Evolutionary conservation across 805 yeast species (phyloP), one percentile per base, ranked within the genome.

Genomic region (Wickerhamiella lipophila): DNA sequence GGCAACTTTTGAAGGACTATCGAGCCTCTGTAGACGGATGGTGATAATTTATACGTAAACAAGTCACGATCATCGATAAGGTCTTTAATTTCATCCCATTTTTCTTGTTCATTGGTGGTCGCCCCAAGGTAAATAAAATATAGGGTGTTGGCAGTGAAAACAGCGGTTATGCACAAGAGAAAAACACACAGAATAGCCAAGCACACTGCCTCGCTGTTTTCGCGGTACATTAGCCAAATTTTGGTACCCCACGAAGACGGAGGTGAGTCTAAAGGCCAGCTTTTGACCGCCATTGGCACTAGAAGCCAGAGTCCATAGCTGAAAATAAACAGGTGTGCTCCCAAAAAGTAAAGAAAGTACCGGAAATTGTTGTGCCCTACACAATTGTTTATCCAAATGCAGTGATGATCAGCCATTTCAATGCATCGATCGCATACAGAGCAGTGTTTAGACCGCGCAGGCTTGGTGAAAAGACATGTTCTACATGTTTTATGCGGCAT

Each of bases 41-140:
- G 50, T 2, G 56, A 53, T 19, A 53, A 61, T 8, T 52, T 52
- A 50, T 58, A 67, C 26, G 54, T 50, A 41, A 57, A 66, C 6
- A 78, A 59, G 25, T 56, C 59, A 0, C 71, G 71, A 11, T 68
- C 67, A 8, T 67, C 56, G 46, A 75, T 62, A 50, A 77, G 66
- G 44, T 74, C 72, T 49, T 78, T 78, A 12, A 83, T 69, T 3
- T 71, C 76, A 16, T 67, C 74, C 94, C 94, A 83, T 58, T 83
- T 83, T 46, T 70, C 77, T 15, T 74, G 66, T 62, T 83, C 94
- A 57, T 80, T 81, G 3, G 88, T 80, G 11, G 92, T 82, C 60
- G 78, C 78, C 0, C 94, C 94, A 38, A 74, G 68, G 53, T 70
- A 72, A 1, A 82, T 65, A 53, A 75, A 70, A 27, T 69, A 58